Base-by-base conservation (phyloP, 352 stramenopile species). In the Phytophthora ramorum region DNA sequence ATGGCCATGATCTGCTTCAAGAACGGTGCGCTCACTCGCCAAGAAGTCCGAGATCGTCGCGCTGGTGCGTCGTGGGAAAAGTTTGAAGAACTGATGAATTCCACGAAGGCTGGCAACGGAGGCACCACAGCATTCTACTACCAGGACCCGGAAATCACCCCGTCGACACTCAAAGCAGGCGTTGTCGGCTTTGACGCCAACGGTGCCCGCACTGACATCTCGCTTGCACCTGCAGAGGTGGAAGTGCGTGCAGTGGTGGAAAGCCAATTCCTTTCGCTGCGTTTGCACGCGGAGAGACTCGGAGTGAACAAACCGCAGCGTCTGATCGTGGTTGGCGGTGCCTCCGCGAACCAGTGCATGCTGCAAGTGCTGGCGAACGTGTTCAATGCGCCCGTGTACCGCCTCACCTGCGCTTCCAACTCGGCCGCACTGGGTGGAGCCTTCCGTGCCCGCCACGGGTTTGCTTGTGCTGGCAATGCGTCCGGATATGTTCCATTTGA, bases 1-100 rank as follows among this genome's bases (percentile, higher is more conserved):
- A 93, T 91, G 85, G 86, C 80, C 8, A 96, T 97, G 87, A 87
- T 95, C 35, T 93, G 89, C 43, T 95, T 92, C 74, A 94, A 95
- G 73, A 96, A 96, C 45, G 87, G 87, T 35, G 77, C 85, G 1
- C 74, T 97, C 30, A 83, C 82, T 12, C 82, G 89, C 30, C 69
- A 96, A 65, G 73, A 81, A 35, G 70, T 91, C 12, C 73, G 79
- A 19, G 73, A 91, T 44, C 69, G 71, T 14, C 68, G 66, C 10
- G 69, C 79, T 5, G 54, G 68, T 37, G 67, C 50, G 6, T 82
- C 71, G 7, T 91, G 85, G 85, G 63, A 73, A 32, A 71, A 78
- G 13, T 93, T 92, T 20, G 79, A 85, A 32, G 43, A 71, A n/a
- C 35, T 90, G 14, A 69, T 93, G 38, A 34, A 47, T 22, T n/a